Percentiles rank a stretch among this genome's conserved stretches.
These are phyloP conservation scores for Diophrys sp. DNA, from an alignment of 73 alveolate genomes.

Conservation along the genomic window DNA sequence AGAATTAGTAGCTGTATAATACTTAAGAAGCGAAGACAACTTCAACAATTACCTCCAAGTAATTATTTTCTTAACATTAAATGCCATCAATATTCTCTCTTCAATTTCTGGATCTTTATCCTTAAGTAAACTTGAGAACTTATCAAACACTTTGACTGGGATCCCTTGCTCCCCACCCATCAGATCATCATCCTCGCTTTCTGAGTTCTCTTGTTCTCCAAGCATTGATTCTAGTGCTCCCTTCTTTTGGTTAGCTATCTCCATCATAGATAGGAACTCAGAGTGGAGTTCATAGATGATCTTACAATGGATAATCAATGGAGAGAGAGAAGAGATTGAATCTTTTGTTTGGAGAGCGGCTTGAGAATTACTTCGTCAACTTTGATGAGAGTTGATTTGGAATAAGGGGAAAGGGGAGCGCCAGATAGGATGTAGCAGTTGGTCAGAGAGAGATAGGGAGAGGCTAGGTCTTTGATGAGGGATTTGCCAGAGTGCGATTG, in stretches of 20 bases:
- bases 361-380: too few species aligned
- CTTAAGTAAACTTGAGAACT: slow-evolving; percentile 8
- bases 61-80: not conserved
- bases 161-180: slow-evolving; percentile 31
- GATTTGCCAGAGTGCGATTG: too few species aligned
- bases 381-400: too few species aligned
- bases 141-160: slow-evolving; percentile 8
- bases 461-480: too few species aligned
- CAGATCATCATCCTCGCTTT: slow-evolving; percentile 3
- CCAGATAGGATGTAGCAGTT: too few species aligned
- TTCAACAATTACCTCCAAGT: slow-evolving; percentile 18
- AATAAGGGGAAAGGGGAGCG: too few species aligned
- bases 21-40: slow-evolving; percentile 17
- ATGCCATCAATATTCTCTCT: slow-evolving; percentile 24
- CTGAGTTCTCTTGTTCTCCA: not conserved
- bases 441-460: too few species aligned
- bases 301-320: slow-evolving; percentile 22
- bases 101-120: slow-evolving; percentile 32
- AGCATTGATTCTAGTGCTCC: not conserved
- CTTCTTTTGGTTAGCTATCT: slow-evolving; percentile 16
- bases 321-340: too few species aligned
- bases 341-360: too few species aligned
- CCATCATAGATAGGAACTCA: slow-evolving; percentile 25
- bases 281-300: slow-evolving; percentile 41
- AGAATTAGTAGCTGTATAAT: slow-evolving; percentile 12